Percentiles rank a stretch among this genome's conserved stretches.
phyloP scores from a whole-genome alignment of 495 filamentous ascomycete species.

The Pyrenula massariospora region DNA sequence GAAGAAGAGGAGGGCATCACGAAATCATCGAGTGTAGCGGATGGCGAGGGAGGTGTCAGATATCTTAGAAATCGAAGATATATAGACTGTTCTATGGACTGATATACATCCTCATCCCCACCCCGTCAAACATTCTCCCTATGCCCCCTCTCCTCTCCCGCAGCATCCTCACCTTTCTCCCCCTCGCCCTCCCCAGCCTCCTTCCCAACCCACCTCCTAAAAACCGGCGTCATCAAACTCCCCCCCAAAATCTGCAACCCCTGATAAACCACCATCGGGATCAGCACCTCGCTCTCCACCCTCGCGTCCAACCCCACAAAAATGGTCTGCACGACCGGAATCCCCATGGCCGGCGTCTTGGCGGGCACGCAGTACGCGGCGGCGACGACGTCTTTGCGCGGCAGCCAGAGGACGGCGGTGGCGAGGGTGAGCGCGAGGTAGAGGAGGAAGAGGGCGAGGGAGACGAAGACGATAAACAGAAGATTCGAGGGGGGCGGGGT shows the following conservation, averaged over 20 bases:
- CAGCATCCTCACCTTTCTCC: too few relatives aligned
- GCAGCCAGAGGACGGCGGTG: conserved; percentile 20
- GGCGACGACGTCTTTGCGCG: conserved; percentile 19
- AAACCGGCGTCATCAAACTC: conserved; percentile 16
- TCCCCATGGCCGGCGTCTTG: conserved; percentile 27
- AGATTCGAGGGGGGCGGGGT: conserved; percentile 18
- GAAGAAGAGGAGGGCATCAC: neutral
- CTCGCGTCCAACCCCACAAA: conserved; percentile 14
- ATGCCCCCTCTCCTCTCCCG: too few relatives aligned
- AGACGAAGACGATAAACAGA: conserved; percentile 28
- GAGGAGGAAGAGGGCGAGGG: conserved; percentile 19
- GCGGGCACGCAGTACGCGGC: conserved; percentile 28
- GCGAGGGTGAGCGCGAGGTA: conserved; percentile 19
- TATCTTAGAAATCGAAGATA: too few relatives aligned
- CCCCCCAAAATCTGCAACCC: conserved; percentile 18
- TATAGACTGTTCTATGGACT: too few relatives aligned
- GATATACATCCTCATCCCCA: too few relatives aligned
- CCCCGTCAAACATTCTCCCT: too few relatives aligned
- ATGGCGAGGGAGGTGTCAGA: too few relatives aligned
- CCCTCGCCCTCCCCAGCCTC: too few relatives aligned
- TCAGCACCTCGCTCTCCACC: conserved; percentile 16
- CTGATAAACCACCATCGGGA: conserved; percentile 26
- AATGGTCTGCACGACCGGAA: conserved; percentile 21
- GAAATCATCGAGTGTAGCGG: too few relatives aligned
- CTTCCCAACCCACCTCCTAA: conserved; percentile 14